Evolutionary conservation across 2,329 filamentous ascomycete species (phyloP).

Genomic region (Intubia oerlemansii): DNA sequence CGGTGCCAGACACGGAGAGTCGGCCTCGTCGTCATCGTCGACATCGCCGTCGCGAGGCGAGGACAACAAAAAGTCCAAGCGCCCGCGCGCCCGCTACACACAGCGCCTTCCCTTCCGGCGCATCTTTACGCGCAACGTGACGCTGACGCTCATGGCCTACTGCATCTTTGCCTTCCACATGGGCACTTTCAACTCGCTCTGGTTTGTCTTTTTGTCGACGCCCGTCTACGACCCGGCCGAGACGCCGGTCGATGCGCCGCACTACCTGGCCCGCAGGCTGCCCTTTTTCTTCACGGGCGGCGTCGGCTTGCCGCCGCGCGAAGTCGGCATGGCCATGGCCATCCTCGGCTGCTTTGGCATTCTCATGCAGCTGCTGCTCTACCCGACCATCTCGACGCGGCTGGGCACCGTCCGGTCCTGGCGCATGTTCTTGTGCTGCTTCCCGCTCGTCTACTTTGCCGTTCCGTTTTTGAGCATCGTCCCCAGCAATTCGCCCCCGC

Average conservation of each 20-base stretch:
- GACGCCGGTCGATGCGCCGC: conserved; percentile 9
- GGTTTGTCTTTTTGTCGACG: conserved; percentile 57
- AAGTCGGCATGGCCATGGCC: conserved; percentile 59
- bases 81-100: conserved; percentile 18
- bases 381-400: conserved; percentile 42
- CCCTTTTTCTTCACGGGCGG: conserved; percentile 52
- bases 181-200: conserved; percentile 55
- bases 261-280: conserved; percentile 13
- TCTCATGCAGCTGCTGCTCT: conserved; percentile 47
- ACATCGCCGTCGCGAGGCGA: too few relatives aligned
- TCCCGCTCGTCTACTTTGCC: conserved; percentile 47
- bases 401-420: conserved; percentile 49
- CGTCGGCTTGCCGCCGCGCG: conserved; percentile 47
- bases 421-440: conserved; percentile 45
- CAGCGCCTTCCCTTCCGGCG: conserved; percentile 27
- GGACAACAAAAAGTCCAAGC: too few relatives aligned
- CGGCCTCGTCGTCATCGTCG: not conserved
- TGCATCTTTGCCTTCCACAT: conserved; percentile 53
- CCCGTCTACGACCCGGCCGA: conserved; percentile 30
- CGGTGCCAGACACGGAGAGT: conserved; percentile 6
- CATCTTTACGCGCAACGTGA: conserved; percentile 33
- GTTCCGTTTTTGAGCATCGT: conserved; percentile 52
- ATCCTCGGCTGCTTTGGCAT: conserved; percentile 61
- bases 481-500: conserved; percentile 29
- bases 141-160: conserved; percentile 36